Evolutionary conservation across 345 rosid species (phyloP).

Genomic region (Eucalyptus urophylla): DNA sequence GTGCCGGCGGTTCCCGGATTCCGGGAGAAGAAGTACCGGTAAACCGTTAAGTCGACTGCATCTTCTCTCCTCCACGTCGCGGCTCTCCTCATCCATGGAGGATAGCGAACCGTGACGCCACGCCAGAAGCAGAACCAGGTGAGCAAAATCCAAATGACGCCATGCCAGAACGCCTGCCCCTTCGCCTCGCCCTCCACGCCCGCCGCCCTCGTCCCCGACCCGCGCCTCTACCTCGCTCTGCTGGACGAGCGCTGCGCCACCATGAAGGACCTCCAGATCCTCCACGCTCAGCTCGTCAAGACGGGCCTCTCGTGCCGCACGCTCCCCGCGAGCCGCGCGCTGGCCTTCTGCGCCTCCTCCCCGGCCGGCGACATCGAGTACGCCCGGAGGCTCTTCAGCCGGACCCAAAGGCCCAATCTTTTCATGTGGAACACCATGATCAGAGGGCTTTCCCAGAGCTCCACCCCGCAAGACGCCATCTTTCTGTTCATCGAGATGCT

Average conservation of each 20-base stretch:
- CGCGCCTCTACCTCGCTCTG: constrained; percentile 25
- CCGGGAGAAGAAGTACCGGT: neutral
- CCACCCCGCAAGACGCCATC: constrained; percentile 37
- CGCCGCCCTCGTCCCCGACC: constrained; percentile 12
- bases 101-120: neutral
- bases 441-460: constrained; percentile 62
- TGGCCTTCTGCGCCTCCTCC: constrained; percentile 52
- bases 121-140: neutral
- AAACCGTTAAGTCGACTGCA: neutral
- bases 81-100: neutral
- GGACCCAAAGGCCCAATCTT: constrained; percentile 28
- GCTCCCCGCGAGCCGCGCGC: constrained; percentile 45
- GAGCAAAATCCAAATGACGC: neutral
- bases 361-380: constrained; percentile 48
- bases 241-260: constrained; percentile 32
- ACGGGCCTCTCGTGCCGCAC: constrained; percentile 37
- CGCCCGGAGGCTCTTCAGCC: constrained; percentile 45
- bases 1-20: neutral
- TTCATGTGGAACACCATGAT: constrained; percentile 71
- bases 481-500: constrained; percentile 48
- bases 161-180: neutral
- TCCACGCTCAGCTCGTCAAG: constrained; percentile 69
- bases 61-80: neutral
- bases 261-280: constrained; percentile 50
- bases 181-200: constrained; percentile 7